Percentiles rank a stretch among this genome's conserved stretches.
phyloP scores from a whole-genome alignment of 2,329 filamentous ascomycete genomes.

The Cyanodermella asteris region DNA sequence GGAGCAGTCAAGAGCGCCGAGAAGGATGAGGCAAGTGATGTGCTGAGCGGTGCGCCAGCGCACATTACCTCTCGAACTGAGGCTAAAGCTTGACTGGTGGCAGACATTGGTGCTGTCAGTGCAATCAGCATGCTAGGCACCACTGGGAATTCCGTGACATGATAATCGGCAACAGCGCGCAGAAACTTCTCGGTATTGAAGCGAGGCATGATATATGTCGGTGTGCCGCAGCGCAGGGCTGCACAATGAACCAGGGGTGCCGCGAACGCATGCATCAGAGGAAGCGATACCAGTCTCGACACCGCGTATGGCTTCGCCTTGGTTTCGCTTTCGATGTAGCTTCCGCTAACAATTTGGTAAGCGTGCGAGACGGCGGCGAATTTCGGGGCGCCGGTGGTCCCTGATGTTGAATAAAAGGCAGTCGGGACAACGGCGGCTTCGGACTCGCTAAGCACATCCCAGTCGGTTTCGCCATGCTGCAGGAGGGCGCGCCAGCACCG shows the following conservation, averaged over 20 bases:
- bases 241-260: too few relatives aligned
- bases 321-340: too few relatives aligned
- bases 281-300: too few relatives aligned
- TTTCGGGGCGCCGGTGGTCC: slow-evolving; percentile 31
- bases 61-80: slow-evolving; percentile 15
- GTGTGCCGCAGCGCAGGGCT: slow-evolving; percentile 23
- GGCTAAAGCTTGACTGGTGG: slow-evolving; percentile 20
- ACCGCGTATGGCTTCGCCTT: too few relatives aligned
- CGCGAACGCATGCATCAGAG: too few relatives aligned
- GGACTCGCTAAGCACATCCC: slow-evolving; percentile 24
- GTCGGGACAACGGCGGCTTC: slow-evolving; percentile 25
- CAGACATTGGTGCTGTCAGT: slow-evolving; percentile 25
- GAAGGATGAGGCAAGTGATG: slow-evolving; percentile 25
- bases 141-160: slow-evolving; percentile 26
- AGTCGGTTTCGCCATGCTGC: slow-evolving; percentile 22
- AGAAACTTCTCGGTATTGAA: slow-evolving; percentile 29
- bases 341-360: too few relatives aligned
- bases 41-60: slow-evolving; percentile 29
- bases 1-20: slow-evolving; percentile 20
- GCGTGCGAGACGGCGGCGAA: slow-evolving; percentile 19
- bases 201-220: slow-evolving; percentile 23
- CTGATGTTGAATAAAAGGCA: slow-evolving; percentile 33
- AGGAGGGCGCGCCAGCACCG: slow-evolving; percentile 19
- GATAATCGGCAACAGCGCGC: slow-evolving; percentile 21
- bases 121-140: slow-evolving; percentile 32